Evolutionary conservation across 2,329 filamentous ascomycete species (phyloP).

Genomic region (Cadophora sp.): DNA sequence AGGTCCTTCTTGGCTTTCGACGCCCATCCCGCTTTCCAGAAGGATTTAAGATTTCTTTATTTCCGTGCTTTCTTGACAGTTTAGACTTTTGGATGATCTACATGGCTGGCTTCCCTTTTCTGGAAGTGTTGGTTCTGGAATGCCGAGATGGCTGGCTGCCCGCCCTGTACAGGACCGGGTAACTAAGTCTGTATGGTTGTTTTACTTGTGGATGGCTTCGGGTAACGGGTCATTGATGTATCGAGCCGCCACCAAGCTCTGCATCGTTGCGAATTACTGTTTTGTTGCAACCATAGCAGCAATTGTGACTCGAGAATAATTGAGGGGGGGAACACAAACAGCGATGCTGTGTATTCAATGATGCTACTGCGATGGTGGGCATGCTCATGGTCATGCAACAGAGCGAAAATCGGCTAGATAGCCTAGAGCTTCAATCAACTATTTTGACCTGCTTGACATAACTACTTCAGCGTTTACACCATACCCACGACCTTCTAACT

Average conservation of each 20-base stretch:
- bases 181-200: too few species aligned
- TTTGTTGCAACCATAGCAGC: neutral
- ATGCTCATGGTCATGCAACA: constrained; percentile 1
- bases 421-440: neutral
- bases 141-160: neutral
- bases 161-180: neutral
- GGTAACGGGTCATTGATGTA: constrained; percentile 11
- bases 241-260: neutral
- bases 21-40: neutral
- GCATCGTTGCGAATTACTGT: neutral
- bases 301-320: neutral
- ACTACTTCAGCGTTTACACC: neutral
- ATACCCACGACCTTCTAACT: neutral
- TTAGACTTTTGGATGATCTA: too few species aligned
- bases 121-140: neutral
- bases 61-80: neutral
- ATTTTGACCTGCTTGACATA: too few species aligned
- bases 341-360: too few species aligned
- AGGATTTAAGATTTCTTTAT: neutral
- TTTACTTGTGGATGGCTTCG: too few species aligned
- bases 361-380: too few species aligned
- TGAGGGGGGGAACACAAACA: neutral
- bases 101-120: neutral
- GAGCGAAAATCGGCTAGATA: constrained; percentile 12
- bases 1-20: neutral